Evolutionary conservation across 257 asterid genomes (phyloP).

Genomic region (Nicotiana noctiflora): DNA sequence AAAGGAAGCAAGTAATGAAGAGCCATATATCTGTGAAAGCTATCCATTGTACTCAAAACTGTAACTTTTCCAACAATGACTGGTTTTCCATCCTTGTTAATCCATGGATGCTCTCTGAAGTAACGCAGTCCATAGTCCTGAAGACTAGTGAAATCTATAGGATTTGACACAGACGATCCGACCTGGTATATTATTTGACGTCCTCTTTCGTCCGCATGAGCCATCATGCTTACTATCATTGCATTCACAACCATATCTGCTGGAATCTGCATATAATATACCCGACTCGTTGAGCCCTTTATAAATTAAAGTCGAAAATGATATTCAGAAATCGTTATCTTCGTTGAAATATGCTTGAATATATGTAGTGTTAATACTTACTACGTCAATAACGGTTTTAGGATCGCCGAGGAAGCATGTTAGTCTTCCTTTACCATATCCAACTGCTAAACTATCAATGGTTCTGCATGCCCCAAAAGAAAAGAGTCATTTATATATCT

Average conservation of each 20-base stretch:
- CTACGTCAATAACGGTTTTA: conserved; percentile 43
- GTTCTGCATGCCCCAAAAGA: conserved; percentile 40
- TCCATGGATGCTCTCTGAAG: conserved; percentile 72
- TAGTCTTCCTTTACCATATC: conserved; percentile 72
- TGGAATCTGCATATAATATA: conserved; percentile 51
- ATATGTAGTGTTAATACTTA: conserved; percentile 19
- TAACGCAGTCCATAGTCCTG: conserved; percentile 46
- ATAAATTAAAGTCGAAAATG: background rate
- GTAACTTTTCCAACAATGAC: conserved; percentile 56
- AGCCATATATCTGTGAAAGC: conserved; percentile 54
- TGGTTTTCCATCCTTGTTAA: conserved; percentile 59
- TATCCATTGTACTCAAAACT: conserved; percentile 50
- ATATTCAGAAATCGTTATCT: background rate
- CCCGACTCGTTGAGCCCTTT: no score
- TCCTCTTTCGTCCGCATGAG: conserved; percentile 35
- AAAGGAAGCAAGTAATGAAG: conserved; percentile 67
- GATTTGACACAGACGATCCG: conserved; percentile 78
- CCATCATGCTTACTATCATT: conserved; percentile 67
- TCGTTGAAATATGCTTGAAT: background rate
- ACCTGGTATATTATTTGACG: conserved; percentile 50
- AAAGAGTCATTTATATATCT: no score
- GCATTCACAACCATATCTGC: conserved; percentile 97
- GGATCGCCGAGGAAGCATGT: conserved; percentile 63
- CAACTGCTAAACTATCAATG: conserved; percentile 73
- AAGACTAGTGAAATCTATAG: conserved; percentile 26